Base-by-base conservation (phyloP, 352 stramenopile species). In the Phytophthora syringae region DNA sequence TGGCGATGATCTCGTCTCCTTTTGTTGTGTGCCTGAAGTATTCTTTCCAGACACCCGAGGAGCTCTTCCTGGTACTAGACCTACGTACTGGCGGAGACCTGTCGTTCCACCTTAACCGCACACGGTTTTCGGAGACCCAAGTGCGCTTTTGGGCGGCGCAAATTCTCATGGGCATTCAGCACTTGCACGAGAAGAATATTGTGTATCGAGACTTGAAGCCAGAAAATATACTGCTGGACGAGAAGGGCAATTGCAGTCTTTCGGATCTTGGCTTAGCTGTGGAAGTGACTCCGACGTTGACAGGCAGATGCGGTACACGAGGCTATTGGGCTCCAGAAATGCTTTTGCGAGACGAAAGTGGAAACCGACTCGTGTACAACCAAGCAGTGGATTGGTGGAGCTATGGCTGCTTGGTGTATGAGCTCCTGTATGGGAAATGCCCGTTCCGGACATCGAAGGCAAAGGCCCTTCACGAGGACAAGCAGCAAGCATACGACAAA, bases 271-370 rank as follows among this genome's bases (percentile, higher is more conserved):
- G 97, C 6, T 80, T 99, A n/a, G 96, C 96, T 1, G 95, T 97
- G 15, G 95, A 97, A 76, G 88, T 98, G 39, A 98, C 93, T 37
- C 84, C 95, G 10, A 86, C 78, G 7, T 69, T 97, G 6, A 82
- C 83, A 21, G 86, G 86, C 3, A 80, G 86, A 13, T 92, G 86
- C 25, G 86, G 86, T 7, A 94, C 86, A 12, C 74, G 86, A 51
- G 86, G 86, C 1, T 94, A 99, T 75, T 99, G 97, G 97, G 95
- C 97, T 10, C 97, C 97, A 22, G 97, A 99, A 79, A 99, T 99
- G 96, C 72, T 99, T 28, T 65, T 90, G 28, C 83, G 90, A 13
- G 91, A 98, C 54, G 77, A 86, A 44, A 89, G 83, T 51, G 97
- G 95, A 6, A 97, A 98, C 61, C 82, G 94, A 51, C 94, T 96